Evolutionary conservation across 805 yeast genomes (phyloP).

Genomic region (Candida xiaguanensis): DNA sequence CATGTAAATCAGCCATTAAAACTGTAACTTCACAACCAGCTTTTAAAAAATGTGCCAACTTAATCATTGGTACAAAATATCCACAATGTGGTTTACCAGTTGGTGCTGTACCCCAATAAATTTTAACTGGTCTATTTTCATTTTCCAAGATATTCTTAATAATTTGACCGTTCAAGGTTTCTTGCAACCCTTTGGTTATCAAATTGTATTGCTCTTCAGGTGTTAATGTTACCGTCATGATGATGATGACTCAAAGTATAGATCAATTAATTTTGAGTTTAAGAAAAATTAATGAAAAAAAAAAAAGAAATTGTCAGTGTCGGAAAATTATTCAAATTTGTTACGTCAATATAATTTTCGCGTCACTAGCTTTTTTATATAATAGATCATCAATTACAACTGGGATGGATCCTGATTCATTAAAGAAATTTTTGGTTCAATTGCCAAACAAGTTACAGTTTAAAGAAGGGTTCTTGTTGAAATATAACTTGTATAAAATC

Average conservation of each 20-base stretch:
- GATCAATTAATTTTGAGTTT: neutral
- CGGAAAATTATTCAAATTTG: neutral
- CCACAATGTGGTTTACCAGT: slow-evolving; percentile 99
- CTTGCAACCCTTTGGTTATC: slow-evolving; percentile 86
- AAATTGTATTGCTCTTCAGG: slow-evolving; percentile 66
- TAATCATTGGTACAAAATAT: slow-evolving; percentile 96
- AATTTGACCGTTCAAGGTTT: slow-evolving; percentile 83
- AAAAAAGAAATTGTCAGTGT: neutral
- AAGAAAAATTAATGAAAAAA: neutral
- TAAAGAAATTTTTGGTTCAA: slow-evolving; percentile 24
- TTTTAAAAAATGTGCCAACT: slow-evolving; percentile 86
- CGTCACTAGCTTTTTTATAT: neutral
- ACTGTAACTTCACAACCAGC: slow-evolving; percentile 97
- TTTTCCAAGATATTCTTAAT: slow-evolving; percentile 79
- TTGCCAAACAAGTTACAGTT: slow-evolving; percentile 19
- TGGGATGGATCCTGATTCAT: slow-evolving; percentile 18
- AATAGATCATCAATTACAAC: neutral
- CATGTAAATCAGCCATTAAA: slow-evolving; percentile 91
- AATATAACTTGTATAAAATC: slow-evolving; percentile 22
- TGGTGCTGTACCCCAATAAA: slow-evolving; percentile 99
- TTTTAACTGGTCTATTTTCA: slow-evolving; percentile 74
- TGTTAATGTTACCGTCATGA: slow-evolving; percentile 25
- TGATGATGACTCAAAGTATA: slow-evolving; percentile 11
- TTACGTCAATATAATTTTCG: neutral
- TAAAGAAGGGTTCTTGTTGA: slow-evolving; percentile 11